Base-by-base conservation (phyloP, 495 filamentous ascomycete genomes). In the Bacidia rubella region DNA sequence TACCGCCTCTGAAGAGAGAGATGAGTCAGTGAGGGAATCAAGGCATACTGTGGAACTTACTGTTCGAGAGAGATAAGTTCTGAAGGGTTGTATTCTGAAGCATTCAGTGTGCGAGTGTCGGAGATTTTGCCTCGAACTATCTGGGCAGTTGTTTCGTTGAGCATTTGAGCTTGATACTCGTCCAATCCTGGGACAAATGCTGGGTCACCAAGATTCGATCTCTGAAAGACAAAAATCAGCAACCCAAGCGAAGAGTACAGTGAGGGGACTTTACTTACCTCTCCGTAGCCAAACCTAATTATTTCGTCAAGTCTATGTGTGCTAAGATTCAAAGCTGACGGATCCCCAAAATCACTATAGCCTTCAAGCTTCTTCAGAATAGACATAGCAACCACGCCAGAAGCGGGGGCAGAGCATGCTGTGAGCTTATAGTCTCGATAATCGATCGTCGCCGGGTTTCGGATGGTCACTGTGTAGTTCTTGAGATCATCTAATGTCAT, bases 261-360 rank as follows among this genome's bases (percentile, higher is more conserved):
- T 35, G 7, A 35, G 5, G 7, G 29, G 15, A 15, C 5, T 35
- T 9, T 19, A 48, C 66, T 26, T 62, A 79, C 77, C 70, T 77
- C 61, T 12, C 79, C 90, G 63, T 95, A 95, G 1, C 78, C 87
- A 66, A 90, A 95, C 17, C 88, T 77, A 63, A 92, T 87, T 2
- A 85, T 83, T 67, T 96, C 90, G 54, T 87, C 80, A 49, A 95
- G 71, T 2, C 87, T 77, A 67, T 95, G 90, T 1, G 81, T 82
- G 19, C 78, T 89, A 1, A 81, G 52, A 50, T 85, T 80, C 11
- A 81, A 55, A 19, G 64, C 70, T 11, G 70, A 59, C 22, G 73
- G 65, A 24, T 68, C 55, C 22, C 79, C 81, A 49, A 86, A 72
- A 4, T 63, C 69, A 3, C 71, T 60, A 58, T 86, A 96, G 0